These are phyloP conservation scores for Cordia subcordata DNA, from an alignment of 257 asterid species.

Conservation along the genomic window DNA sequence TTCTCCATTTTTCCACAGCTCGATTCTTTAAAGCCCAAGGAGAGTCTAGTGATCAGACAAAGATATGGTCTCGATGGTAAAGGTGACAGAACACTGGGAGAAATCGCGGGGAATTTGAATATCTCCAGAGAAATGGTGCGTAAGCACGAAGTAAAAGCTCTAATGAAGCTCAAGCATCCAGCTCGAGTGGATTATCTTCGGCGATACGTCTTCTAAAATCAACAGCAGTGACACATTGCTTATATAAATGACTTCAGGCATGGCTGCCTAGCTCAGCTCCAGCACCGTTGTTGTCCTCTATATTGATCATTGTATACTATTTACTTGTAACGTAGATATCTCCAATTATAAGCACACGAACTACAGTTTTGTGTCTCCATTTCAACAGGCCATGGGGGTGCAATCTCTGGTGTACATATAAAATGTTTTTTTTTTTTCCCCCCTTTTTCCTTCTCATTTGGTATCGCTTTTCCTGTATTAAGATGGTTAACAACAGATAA, in stretches of 20 bases:
- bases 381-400: slow-evolving; percentile 1
- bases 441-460: no score
- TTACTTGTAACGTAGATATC: not conserved
- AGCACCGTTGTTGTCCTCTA: no score
- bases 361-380: not conserved
- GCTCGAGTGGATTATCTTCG: slow-evolving; percentile 85
- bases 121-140: slow-evolving; percentile 95
- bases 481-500: not conserved
- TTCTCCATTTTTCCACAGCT: slow-evolving; percentile 41
- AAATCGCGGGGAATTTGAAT: slow-evolving; percentile 86
- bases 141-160: slow-evolving; percentile 88
- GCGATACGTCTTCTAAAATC: slow-evolving; percentile 46
- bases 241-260: not conserved
- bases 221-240: no score
- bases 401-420: slow-evolving; percentile 3
- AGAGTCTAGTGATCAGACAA: slow-evolving; percentile 90
- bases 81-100: slow-evolving; percentile 93
- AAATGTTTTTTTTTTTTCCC: not conserved
- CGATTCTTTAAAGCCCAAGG: slow-evolving; percentile 96
- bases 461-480: not conserved
- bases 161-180: slow-evolving; percentile 98
- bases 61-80: slow-evolving; percentile 90
- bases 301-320: not conserved
- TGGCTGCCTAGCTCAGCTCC: no score
- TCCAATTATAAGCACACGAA: not conserved